Base-by-base conservation (phyloP, 1,284 basidiomycete genomes). In the Pterulicium gracile region DNA sequence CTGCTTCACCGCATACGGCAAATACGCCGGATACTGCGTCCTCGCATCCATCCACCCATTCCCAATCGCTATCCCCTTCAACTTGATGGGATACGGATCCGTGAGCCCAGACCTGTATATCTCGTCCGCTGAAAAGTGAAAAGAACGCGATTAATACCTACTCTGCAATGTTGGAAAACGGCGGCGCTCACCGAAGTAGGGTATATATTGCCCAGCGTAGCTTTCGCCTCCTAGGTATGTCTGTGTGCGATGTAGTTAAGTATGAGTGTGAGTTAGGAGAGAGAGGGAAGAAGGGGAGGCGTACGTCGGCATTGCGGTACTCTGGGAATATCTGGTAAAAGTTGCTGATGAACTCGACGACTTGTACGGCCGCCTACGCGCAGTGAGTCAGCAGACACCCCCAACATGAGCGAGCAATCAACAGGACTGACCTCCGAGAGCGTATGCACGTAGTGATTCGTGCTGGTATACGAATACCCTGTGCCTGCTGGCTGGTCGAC, bases 191-290 rank as follows among this genome's bases (percentile, higher is more conserved):
- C 88, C 87, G 55, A 96, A 92, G 63, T 93, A 95, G 12, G 96
- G 95, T 52, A 98, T 94, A 69, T 90, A 98, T 68, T 97, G 93
- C n/a, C 96, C 95, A n/a, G 93, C 95, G 59, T 84, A 98, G 51
- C 87, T 91, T 69, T 97, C 93, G 46, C 93, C 94, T 0, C 85
- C 85, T 5, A 97, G 68, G 61, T 93, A 96, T 1, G 91, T 94
- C 90, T 95, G 55, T 7, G 22, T 19, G 15, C n/a, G n/a, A n/a
- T n/a, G n/a, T n/a, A n/a, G n/a, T n/a, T n/a, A n/a, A n/a, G n/a
- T n/a, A n/a, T 19, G 34, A 46, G 24, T 15, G 14, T 21, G 48
- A 47, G 27, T 53, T 47, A 48, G 47, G 49, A 48, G 24, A 47
- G 45, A 36, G 45, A 47, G 15, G 51, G 14, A 22, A 24, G 47